Evolutionary conservation across 352 stramenopile species (phyloP), one percentile per base, ranked within the genome.

Genomic region (Pythium folliculosum): DNA sequence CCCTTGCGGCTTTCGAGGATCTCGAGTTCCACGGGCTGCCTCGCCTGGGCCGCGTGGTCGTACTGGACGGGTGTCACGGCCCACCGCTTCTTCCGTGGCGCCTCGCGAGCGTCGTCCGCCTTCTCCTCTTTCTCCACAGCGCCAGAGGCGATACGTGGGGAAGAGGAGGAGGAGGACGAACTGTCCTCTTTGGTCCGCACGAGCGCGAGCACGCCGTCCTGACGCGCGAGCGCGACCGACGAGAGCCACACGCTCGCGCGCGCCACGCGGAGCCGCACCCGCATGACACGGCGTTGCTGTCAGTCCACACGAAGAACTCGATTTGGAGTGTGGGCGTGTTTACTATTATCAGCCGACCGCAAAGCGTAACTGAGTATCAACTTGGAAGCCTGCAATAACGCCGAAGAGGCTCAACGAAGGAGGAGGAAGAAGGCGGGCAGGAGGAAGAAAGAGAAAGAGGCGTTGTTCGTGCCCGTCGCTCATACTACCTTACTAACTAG

Each of bases 131-230:
- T n/a, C 40, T 19, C 40, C 14, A n/a, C 27, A 5, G 27, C 27
- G 27, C 27, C 27, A 32, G 2, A 32, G 27, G 5, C 27, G 27
- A 32, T 32, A 32, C 27, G 27, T 6, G 27, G 27, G 27, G 27
- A 32, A 2, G 27, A 32, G 27, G 27, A 32, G 27, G 27, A 32
- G 27, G 27, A 2, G 27, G 27, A 32, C 27, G 27, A 32, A 32
- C 27, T 43, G 25, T 17, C 30, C 21, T 62, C 40, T 16, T 77
- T 17, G 73, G 73, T n/a, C 74, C 71, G 43, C 13, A 76, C 61
- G 75, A 87, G 67, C 10, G 70, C 77, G 21, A 88, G 55, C 59
- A 85, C 73, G 19, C 74, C 75, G 53, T 85, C 76, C 47, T 79
- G 65, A 27, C 32, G 44, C 17, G 50, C 65, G 12, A 79, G 44